A percentile compares a stretch with the other conserved stretches of the same genome.
These are phyloP conservation scores for Arbutus unedo DNA, from an alignment of 148 eudicot genomes.

Conservation along the genomic window DNA sequence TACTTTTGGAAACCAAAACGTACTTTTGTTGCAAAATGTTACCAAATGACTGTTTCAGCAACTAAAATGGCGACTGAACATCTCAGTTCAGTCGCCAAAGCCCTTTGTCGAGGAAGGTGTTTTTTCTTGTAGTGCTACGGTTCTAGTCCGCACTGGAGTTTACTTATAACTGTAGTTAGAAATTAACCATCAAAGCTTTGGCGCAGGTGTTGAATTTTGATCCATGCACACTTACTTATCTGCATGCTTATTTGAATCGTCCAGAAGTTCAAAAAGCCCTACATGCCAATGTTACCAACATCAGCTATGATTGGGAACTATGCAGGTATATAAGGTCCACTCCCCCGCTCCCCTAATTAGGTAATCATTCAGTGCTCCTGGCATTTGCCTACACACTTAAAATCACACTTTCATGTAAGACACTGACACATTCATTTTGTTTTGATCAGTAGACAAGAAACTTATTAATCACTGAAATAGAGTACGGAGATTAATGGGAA, in stretches of 20 bases:
- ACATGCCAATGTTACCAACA: constrained; percentile 68
- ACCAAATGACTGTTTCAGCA: too few relatives aligned
- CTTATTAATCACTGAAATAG: too few relatives aligned
- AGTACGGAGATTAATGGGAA: too few relatives aligned
- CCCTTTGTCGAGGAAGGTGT: neutral
- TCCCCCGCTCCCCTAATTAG: too few relatives aligned
- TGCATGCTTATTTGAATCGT: constrained; percentile 47
- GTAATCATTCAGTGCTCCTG: too few relatives aligned
- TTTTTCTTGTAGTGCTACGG: neutral
- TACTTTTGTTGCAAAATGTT: too few relatives aligned
- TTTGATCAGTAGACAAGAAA: too few relatives aligned
- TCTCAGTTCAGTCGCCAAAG: neutral
- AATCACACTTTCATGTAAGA: too few relatives aligned
- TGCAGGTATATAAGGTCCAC: constrained; percentile 56
- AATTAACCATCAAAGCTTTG: neutral
- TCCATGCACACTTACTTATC: constrained; percentile 60
- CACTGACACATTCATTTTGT: too few relatives aligned
- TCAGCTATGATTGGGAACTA: constrained; percentile 51
- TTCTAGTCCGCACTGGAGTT: neutral
- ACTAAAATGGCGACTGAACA: too few relatives aligned
- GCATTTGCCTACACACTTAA: too few relatives aligned
- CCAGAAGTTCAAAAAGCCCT: constrained; percentile 69
- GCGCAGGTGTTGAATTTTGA: constrained; percentile 44
- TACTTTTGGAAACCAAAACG: too few relatives aligned
- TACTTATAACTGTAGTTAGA: neutral